These are phyloP conservation scores for Funneliformis mosseae DNA, from an alignment of 192 early-diverging fungal genomes.

Conservation along the genomic window DNA sequence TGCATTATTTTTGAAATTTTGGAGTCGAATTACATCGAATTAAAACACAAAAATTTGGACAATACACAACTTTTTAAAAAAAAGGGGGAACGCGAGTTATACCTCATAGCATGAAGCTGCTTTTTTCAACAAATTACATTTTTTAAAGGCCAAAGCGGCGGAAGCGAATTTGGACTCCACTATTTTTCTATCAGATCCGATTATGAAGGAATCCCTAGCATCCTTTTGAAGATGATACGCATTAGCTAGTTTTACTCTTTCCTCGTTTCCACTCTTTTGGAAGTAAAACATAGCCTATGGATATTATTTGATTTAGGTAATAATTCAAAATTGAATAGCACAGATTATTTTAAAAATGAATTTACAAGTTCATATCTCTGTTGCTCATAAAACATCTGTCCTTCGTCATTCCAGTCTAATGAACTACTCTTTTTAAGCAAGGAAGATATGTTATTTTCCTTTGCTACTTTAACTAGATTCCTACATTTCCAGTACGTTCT, in stretches of 20 bases:
- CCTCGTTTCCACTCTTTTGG: slow-evolving; percentile 1
- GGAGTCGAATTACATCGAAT: too few relatives aligned
- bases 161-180: neutral
- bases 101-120: slow-evolving; percentile 25
- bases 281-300: slow-evolving; percentile 22
- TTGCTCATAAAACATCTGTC: neutral
- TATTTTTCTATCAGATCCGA: neutral
- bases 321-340: neutral
- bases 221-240: slow-evolving; percentile 12
- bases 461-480: neutral
- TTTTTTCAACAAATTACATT: neutral
- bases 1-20: too few relatives aligned
- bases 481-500: neutral
- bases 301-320: neutral
- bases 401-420: slow-evolving; percentile 1
- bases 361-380: slow-evolving; percentile 19
- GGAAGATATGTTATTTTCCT: neutral
- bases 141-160: slow-evolving; percentile 4
- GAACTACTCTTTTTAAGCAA: slow-evolving; percentile 7
- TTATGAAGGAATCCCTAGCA: slow-evolving; percentile 5
- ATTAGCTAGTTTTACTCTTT: neutral
- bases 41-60: too few relatives aligned
- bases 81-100: neutral
- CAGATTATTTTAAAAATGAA: neutral
- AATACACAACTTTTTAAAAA: too few relatives aligned